Evolutionary conservation across 1,284 basidiomycete genomes (phyloP), one percentile per base, ranked within the genome.

Genomic region (Tremellales sp.): DNA sequence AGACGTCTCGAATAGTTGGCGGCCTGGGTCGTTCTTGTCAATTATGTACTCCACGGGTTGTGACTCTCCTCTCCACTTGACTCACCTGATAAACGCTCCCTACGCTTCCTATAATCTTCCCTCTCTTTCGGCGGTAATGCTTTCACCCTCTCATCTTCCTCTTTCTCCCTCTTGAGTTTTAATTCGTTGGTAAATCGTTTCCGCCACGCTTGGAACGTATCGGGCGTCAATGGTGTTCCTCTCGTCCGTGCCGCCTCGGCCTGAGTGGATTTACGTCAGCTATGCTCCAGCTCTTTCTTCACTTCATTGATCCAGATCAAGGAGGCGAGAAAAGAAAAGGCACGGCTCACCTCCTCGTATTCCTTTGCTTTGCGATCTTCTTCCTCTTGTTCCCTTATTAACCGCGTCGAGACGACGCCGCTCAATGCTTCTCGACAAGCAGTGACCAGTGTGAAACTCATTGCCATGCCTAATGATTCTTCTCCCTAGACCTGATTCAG

Each of bases 381-480:
- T 60, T 82, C 83, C 56, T 81, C 79, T 50, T 78, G 76, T 53
- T 78, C 79, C 46, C 73, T 79, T 51, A 83, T 82, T 26, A 78
- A 76, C 53, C 87, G 81, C 40, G 76, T 68, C 40, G 79, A 79
- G 39, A 89, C 80, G 26, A 93, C 73, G 13, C 70, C 67, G 3
- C 84, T 82, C 12, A 97, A 76, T 43, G 83, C 79, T 68, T 97
- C 93, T 54, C 87, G 81, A 40, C 97, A 80, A 61, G 89, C 86
- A 2, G 89, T 86, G 3, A 91, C 87, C 5, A 98, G 79, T 0
- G 93, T 90, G 68, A 97, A 98, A 11, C 91, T 93, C 92, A 97
- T 97, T 2, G 94, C 91, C 86, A 97, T 94, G 33, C 92, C 92
- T 22, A 91, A 68, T 61, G 89, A 93, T 66, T 97, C 92, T 66